Evolutionary conservation across 2,329 filamentous ascomycete species (phyloP).

Genomic region (Paecilomyces sp.): DNA sequence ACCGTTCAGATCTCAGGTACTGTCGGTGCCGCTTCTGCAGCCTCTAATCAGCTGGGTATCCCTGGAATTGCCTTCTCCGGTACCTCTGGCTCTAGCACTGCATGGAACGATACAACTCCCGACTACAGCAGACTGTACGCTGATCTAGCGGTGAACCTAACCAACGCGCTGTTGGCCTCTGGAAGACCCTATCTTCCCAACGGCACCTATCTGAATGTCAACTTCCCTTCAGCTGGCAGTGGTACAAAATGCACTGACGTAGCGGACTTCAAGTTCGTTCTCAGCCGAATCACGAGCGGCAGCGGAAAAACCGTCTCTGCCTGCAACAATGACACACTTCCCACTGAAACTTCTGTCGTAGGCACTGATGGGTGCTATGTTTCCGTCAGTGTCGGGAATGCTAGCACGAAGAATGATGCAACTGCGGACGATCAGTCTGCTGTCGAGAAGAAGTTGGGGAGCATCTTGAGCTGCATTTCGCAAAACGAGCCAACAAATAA

Average conservation of each 20-base stretch:
- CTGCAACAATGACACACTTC: conserved; percentile 51
- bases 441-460: conserved; percentile 46
- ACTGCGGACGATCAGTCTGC: conserved; percentile 43
- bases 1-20: conserved; percentile 57
- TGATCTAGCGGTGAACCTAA: conserved; percentile 53
- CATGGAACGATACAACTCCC: conserved; percentile 46
- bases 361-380: conserved; percentile 50
- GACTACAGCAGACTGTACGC: conserved; percentile 55
- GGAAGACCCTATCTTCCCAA: conserved; percentile 58
- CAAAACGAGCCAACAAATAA: conserved; percentile 7
- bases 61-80: conserved; percentile 65
- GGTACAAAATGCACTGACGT: conserved; percentile 44
- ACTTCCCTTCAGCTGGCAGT: conserved; percentile 49
- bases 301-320: conserved; percentile 40
- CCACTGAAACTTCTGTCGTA: conserved; percentile 52
- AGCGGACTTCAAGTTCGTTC: conserved; percentile 55
- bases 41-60: conserved; percentile 46
- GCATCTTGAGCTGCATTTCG: conserved; percentile 43
- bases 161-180: conserved; percentile 46
- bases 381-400: conserved; percentile 57
- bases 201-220: conserved; percentile 60
- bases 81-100: conserved; percentile 40
- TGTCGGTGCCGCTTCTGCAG: conserved; percentile 57
- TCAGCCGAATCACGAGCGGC: conserved; percentile 53
- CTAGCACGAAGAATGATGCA: conserved; percentile 54